Conservation (phyloP, 2,329 filamentous ascomycete genomes). For the Fusarium sublunatum region DNA sequence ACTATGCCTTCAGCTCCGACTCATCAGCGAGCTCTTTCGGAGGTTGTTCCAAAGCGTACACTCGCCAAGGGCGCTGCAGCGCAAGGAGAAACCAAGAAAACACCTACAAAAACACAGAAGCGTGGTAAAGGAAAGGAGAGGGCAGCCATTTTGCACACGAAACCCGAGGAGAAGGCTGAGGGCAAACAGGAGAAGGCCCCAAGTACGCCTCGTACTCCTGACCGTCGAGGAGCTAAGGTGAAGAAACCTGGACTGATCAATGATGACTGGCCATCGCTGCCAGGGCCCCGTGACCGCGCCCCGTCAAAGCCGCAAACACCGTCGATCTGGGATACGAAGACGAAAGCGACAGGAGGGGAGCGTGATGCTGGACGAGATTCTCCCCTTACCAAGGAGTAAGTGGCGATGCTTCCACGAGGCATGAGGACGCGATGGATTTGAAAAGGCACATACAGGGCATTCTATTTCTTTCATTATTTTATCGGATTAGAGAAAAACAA, state of each 20-base stretch:
- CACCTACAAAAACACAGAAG: slow-evolving; percentile 28
- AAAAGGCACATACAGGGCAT: slow-evolving; percentile 2
- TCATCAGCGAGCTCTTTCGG: slow-evolving; percentile 9
- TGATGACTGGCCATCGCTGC: slow-evolving; percentile 46
- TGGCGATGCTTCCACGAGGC: background rate
- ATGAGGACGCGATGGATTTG: slow-evolving; percentile 2
- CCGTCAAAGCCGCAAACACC: slow-evolving; percentile 37
- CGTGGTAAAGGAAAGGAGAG: slow-evolving; percentile 34
- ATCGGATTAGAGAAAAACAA: background rate
- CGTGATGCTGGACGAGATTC: slow-evolving; percentile 11
- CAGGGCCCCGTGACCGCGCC: slow-evolving; percentile 43
- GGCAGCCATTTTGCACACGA: slow-evolving; percentile 7
- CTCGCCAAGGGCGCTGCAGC: background rate
- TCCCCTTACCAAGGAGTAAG: slow-evolving; percentile 23
- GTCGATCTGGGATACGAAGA: slow-evolving; percentile 37
- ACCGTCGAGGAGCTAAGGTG: slow-evolving; percentile 9
- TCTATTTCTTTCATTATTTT: slow-evolving; percentile 6
- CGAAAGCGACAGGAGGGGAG: slow-evolving; percentile 18
- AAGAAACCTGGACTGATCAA: slow-evolving; percentile 35
- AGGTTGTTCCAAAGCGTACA: slow-evolving; percentile 6
- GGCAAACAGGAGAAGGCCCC: slow-evolving; percentile 10
- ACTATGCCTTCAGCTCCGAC: background rate
- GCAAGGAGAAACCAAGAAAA: slow-evolving; percentile 24
- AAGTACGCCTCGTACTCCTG: slow-evolving; percentile 26
- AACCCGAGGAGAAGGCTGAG: slow-evolving; percentile 18